phyloP scores from a whole-genome alignment of 306 rosid genomes.

The Pueraria montana region DNA sequence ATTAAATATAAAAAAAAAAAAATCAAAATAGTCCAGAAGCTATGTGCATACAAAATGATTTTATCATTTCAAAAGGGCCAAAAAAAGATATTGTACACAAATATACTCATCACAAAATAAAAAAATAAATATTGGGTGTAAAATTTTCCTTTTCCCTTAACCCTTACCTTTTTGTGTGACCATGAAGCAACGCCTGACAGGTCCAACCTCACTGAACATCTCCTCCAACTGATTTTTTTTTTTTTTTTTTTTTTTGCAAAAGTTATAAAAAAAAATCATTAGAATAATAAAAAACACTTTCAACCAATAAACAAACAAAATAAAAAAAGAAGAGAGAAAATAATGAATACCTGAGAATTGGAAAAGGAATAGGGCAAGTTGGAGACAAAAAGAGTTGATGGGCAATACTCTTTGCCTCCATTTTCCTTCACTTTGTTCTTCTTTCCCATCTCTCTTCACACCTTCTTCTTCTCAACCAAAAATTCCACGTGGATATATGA shows the following conservation, averaged over 20 bases:
- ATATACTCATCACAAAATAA: background rate
- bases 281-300: background rate
- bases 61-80: background rate
- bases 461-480: background rate
- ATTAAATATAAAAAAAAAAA: background rate
- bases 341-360: slow-evolving; percentile 67
- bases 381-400: slow-evolving; percentile 76
- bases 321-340: background rate
- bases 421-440: slow-evolving; percentile 63
- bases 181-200: slow-evolving; percentile 90
- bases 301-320: background rate
- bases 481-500: too few relatives aligned
- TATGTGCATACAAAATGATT: background rate
- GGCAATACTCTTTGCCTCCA: slow-evolving; percentile 56
- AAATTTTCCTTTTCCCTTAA: background rate
- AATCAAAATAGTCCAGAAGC: background rate
- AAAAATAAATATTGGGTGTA: background rate
- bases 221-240: slow-evolving; percentile 74
- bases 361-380: slow-evolving; percentile 85
- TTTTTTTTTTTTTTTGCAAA: background rate
- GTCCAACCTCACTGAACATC: slow-evolving; percentile 88
- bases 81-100: background rate
- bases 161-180: slow-evolving; percentile 76
- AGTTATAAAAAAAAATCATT: background rate
- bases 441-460: slow-evolving; percentile 69